Conservation (phyloP, 208 protist genomes). For the Acanthamoeba quina region DNA sequence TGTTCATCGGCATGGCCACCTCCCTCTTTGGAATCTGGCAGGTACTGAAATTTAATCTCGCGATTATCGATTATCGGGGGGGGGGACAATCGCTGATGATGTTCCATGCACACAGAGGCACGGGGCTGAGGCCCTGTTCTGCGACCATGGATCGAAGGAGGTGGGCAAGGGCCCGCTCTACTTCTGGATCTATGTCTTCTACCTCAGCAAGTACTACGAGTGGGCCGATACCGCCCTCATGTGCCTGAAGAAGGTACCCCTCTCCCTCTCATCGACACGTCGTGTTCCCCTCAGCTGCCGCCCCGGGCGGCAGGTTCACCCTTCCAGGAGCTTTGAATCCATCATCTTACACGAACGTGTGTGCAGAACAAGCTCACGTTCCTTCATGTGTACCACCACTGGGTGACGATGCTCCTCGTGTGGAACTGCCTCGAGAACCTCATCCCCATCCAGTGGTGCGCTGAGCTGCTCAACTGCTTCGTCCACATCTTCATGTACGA, state of each 20-base stretch:
- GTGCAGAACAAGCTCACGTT: conserved; percentile 73
- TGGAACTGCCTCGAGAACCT: conserved; percentile 67
- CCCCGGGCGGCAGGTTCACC: neutral
- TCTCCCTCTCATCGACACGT: neutral
- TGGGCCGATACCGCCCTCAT: conserved; percentile 82
- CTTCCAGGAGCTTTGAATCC: no score
- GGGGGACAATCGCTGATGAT: neutral
- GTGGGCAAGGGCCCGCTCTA: conserved; percentile 62
- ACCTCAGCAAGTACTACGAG: conserved; percentile 79
- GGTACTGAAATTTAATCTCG: neutral
- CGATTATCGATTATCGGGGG: neutral
- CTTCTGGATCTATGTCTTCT: conserved; percentile 76
- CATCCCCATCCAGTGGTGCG: conserved; percentile 59
- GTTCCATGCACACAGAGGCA: neutral
- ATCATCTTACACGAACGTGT: neutral
- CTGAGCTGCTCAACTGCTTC: conserved; percentile 68
- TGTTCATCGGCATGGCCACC: conserved; percentile 57
- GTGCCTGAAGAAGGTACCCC: conserved; percentile 74
- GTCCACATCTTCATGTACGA: conserved; percentile 77
- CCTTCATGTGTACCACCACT: conserved; percentile 83
- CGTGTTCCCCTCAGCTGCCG: no score
- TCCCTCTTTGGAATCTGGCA: conserved; percentile 55
- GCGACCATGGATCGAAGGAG: conserved; percentile 38
- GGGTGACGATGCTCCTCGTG: conserved; percentile 66
- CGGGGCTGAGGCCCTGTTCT: conserved; percentile 44